Evolutionary conservation across 2,329 filamentous ascomycete species (phyloP).

Genomic region (Cytospora chrysosperma): DNA sequence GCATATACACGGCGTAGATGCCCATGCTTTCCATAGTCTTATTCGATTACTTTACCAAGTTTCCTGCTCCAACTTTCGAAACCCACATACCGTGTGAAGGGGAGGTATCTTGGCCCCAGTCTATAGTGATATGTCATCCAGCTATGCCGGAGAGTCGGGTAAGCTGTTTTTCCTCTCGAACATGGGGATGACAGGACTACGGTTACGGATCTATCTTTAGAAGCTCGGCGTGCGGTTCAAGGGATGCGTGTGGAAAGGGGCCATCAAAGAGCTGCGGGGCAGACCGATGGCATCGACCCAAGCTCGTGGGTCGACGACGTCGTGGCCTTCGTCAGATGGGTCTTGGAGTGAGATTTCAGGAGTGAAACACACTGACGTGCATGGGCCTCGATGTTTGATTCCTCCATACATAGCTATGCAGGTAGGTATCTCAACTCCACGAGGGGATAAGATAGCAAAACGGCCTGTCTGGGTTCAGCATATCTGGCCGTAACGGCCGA

Average conservation of each 20-base stretch:
- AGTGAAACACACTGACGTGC: slow-evolving; percentile 3
- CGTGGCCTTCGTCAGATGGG: slow-evolving; percentile 7
- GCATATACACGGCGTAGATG: background rate
- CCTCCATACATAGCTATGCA: background rate
- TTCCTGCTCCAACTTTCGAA: background rate
- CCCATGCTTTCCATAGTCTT: background rate
- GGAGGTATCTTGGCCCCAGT: background rate
- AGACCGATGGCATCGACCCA: slow-evolving; percentile 3
- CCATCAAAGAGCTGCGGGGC: slow-evolving; percentile 5
- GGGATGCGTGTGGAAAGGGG: background rate
- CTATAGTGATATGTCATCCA: background rate
- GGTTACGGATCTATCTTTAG: background rate
- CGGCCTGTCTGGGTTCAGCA: background rate
- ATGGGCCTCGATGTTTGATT: background rate
- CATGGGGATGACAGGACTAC: background rate
- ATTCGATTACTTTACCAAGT: background rate
- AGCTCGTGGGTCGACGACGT: slow-evolving; percentile 3
- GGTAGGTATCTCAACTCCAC: background rate
- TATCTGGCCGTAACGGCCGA: background rate
- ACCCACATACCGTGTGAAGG: background rate
- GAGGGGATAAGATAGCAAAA: background rate
- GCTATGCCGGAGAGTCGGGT: background rate
- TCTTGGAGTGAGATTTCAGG: slow-evolving; percentile 14
- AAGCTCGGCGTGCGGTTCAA: slow-evolving; percentile 1
- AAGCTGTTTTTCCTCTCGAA: background rate